These are phyloP conservation scores for Lentinula raphanica DNA, from an alignment of 768 basidiomycete species.

Conservation along the genomic window DNA sequence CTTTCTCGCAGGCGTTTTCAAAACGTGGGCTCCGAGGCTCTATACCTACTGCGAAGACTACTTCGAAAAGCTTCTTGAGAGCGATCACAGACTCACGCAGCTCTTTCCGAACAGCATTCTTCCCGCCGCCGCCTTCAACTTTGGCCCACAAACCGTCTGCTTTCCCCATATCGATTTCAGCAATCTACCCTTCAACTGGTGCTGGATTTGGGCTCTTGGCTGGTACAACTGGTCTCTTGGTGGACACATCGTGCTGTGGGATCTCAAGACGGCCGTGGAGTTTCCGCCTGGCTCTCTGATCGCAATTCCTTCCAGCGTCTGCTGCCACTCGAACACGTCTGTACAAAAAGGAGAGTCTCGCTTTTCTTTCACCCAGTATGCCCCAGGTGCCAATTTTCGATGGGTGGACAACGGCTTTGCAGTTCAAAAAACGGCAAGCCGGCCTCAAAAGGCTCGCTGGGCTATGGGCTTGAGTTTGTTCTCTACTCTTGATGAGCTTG, in stretches of 20 bases:
- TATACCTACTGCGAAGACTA: not conserved
- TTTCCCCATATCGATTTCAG: conserved; percentile 8
- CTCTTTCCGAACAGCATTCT: not conserved
- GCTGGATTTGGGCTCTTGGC: conserved; percentile 12
- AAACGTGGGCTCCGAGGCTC: not conserved
- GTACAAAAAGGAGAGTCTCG: conserved; percentile 8
- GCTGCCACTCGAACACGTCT: conserved; percentile 12
- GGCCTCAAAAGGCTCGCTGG: too few species aligned
- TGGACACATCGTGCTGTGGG: conserved; percentile 21
- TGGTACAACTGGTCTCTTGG: conserved; percentile 8
- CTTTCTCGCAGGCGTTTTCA: not conserved
- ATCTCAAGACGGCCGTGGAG: conserved; percentile 14
- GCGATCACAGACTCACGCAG: not conserved
- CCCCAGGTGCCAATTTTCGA: too few species aligned
- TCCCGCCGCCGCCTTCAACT: not conserved
- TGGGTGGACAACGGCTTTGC: too few species aligned
- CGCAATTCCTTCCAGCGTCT: conserved; percentile 16
- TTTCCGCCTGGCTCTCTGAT: conserved; percentile 17
- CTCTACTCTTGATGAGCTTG: too few species aligned
- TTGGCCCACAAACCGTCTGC: not conserved
- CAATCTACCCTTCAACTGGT: conserved; percentile 10
- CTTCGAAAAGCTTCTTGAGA: not conserved
- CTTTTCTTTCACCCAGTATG: not conserved
- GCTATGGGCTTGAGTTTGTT: too few species aligned
- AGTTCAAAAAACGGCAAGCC: too few species aligned